Conservation (phyloP, 805 yeast species). For the Pichia gijzeniarum region DNA sequence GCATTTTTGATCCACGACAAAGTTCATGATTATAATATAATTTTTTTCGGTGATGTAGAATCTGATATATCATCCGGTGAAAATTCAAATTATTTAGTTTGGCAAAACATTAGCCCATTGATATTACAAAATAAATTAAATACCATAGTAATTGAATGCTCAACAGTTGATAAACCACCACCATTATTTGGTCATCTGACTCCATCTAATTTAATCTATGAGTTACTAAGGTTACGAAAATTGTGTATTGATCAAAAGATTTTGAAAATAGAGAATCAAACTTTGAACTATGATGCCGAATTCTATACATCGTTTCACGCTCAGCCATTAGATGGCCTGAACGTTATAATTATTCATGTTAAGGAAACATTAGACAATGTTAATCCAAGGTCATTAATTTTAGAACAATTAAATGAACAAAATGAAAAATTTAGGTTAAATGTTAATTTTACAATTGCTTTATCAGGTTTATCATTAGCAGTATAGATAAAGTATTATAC, state of each 20-base stretch:
- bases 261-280: not conserved
- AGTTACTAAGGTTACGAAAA: slow-evolving; percentile 35
- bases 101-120: slow-evolving; percentile 49
- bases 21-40: slow-evolving; percentile 32
- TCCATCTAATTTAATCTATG: slow-evolving; percentile 56
- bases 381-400: slow-evolving; percentile 56
- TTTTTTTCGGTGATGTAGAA: slow-evolving; percentile 83
- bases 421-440: slow-evolving; percentile 35
- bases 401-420: slow-evolving; percentile 41
- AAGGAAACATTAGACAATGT: slow-evolving; percentile 34
- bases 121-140: slow-evolving; percentile 37
- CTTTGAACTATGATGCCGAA: slow-evolving; percentile 1
- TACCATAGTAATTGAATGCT: slow-evolving; percentile 73
- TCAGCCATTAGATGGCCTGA: slow-evolving; percentile 37
- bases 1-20: slow-evolving; percentile 47
- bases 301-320: slow-evolving; percentile 13
- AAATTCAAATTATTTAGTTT: slow-evolving; percentile 38
- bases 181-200: slow-evolving; percentile 76
- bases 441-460: slow-evolving; percentile 43
- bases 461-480: slow-evolving; percentile 47
- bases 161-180: slow-evolving; percentile 43
- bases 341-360: slow-evolving; percentile 47
- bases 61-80: slow-evolving; percentile 46
- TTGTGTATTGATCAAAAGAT: slow-evolving; percentile 17
- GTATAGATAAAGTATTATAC: slow-evolving; percentile 9